Base-by-base conservation (phyloP, 257 asterid genomes). In the Nyctanthes arbortristis region DNA sequence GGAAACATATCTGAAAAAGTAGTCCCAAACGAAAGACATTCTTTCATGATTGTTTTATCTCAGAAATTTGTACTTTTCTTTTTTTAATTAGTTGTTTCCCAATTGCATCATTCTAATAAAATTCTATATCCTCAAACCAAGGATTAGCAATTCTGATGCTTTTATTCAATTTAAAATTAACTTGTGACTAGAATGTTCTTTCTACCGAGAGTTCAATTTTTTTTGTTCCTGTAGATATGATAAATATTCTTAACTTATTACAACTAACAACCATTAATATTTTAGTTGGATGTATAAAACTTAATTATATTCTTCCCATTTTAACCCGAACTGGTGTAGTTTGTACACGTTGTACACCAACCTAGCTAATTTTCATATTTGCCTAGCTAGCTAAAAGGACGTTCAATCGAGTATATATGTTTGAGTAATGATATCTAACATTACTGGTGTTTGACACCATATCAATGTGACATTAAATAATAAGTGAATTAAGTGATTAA, bases 131-230 rank as follows among this genome's bases (percentile, higher is more conserved):
- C 76, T 67, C 55, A 61, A n/a, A 39, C 69, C 67, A n/a, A 28
- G 69, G 40, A 77, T 58, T 57, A 65, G 35, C 30, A 70, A 58
- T 62, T 58, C 45, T 71, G 71, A 76, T 77, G 73, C 79, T 74
- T n/a, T 45, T 73, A 70, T 73, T 74, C 78, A 30, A n/a, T 56
- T n/a, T n/a, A n/a, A n/a, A n/a, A 63, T 40, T 24, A 7, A 13
- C 18, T 75, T 34, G 16, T 22, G 43, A 57, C 67, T 61, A 30
- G 35, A 61, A 75, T 74, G 72, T 22, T 69, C 36, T 67, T 65
- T 73, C 79, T 61, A 32, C 65, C 16, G 4, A 14, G 10, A 64
- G 16, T n/a, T 49, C 55, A 32, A 18, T 13, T 2, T 65, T n/a
- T 47, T 47, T n/a, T n/a, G n/a, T n/a, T 37, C 61, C n/a, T 25